Conservation (phyloP, 805 yeast species). For the Citeromyces matritensis region DNA sequence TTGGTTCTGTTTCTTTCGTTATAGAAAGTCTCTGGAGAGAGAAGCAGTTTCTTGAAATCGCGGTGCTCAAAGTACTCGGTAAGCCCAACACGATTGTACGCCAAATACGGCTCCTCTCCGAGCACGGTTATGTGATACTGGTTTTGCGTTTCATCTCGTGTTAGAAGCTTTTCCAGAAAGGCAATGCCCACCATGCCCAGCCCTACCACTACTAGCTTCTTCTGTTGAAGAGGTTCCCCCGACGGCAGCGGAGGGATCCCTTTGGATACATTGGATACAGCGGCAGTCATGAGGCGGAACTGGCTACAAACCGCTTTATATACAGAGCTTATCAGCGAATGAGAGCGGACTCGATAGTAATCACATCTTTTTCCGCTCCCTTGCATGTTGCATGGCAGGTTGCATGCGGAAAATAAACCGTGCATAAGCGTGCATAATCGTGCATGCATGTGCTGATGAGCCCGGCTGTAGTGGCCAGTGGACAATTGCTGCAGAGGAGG, state of each 20-base stretch:
- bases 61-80: slow-evolving; percentile 15
- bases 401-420: background rate
- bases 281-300: slow-evolving; percentile 1
- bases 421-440: background rate
- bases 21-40: slow-evolving; percentile 12
- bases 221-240: slow-evolving; percentile 1
- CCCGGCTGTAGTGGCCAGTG: too few species aligned
- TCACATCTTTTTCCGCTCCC: background rate
- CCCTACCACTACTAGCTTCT: slow-evolving; percentile 16
- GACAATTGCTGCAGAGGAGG: too few species aligned
- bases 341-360: background rate
- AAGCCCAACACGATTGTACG: slow-evolving; percentile 20
- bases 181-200: slow-evolving; percentile 21
- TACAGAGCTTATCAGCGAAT: background rate
- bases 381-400: background rate
- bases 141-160: slow-evolving; percentile 13
- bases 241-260: slow-evolving; percentile 3
- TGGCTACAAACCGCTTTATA: background rate
- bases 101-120: slow-evolving; percentile 19
- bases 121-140: slow-evolving; percentile 13
- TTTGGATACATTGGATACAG: background rate
- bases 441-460: background rate
- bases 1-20: slow-evolving; percentile 7
- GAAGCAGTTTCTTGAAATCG: slow-evolving; percentile 10
- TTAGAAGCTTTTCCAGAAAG: slow-evolving; percentile 16